Percentiles rank a stretch among this genome's conserved stretches.
Conservation (phyloP, 495 filamentous ascomycete genomes). For the Viridothelium virens region DNA sequence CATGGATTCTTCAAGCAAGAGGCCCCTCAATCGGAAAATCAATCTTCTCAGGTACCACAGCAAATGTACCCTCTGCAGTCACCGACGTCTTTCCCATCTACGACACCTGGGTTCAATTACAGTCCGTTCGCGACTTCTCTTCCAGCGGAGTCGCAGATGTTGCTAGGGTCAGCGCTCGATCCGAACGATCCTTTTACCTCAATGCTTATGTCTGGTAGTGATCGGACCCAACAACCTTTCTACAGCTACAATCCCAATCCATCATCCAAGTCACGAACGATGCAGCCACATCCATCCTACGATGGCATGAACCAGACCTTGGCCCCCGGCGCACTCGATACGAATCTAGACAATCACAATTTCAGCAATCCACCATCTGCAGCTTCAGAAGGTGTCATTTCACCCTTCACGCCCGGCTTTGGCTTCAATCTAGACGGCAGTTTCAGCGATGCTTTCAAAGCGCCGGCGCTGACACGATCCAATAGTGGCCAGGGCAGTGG, state of each 20-base stretch:
- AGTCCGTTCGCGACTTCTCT: slow-evolving; percentile 40
- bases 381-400: slow-evolving; percentile 11
- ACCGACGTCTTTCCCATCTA: slow-evolving; percentile 13
- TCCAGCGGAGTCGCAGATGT: slow-evolving; percentile 44
- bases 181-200: slow-evolving; percentile 37
- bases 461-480: slow-evolving; percentile 4
- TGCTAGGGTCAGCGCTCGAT: slow-evolving; percentile 41
- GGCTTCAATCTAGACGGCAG: slow-evolving; percentile 2
- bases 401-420: slow-evolving; percentile 13
- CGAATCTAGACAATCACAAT: slow-evolving; percentile 12
- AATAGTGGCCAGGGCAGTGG: slow-evolving; percentile 13
- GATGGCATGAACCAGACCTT: slow-evolving; percentile 26
- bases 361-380: slow-evolving; percentile 12
- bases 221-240: slow-evolving; percentile 30
- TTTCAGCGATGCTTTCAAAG: slow-evolving; percentile 1
- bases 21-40: not conserved
- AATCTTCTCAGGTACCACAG: slow-evolving; percentile 7
- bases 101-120: slow-evolving; percentile 11
- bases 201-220: slow-evolving; percentile 41
- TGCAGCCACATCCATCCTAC: slow-evolving; percentile 11
- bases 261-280: slow-evolving; percentile 14
- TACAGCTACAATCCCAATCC: slow-evolving; percentile 36
- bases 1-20: slow-evolving; percentile 16
- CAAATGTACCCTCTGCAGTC: not conserved
- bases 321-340: slow-evolving; percentile 16